Evolutionary conservation across 2,329 filamentous ascomycete genomes (phyloP).

Genomic region (Colletotrichum sp.): DNA sequence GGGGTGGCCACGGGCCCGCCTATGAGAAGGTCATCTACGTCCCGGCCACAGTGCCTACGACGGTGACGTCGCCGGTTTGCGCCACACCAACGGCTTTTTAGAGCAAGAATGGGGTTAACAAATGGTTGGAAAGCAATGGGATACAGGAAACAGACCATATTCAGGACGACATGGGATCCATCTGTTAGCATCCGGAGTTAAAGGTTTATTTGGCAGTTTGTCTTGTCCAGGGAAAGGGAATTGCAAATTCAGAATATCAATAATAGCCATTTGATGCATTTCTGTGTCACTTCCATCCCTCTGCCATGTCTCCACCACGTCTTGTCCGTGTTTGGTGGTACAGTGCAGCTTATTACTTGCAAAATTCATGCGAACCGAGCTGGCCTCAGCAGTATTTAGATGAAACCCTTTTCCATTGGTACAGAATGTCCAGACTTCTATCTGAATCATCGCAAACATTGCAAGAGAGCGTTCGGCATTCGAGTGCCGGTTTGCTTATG

Average conservation of each 20-base stretch:
- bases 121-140: neutral
- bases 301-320: neutral
- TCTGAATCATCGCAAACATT: neutral
- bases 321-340: neutral
- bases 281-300: neutral
- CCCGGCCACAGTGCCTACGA: neutral
- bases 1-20: neutral
- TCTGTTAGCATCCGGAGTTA: neutral
- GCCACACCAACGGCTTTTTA: neutral
- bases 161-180: neutral
- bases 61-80: neutral
- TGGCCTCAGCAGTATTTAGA: neutral
- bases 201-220: neutral
- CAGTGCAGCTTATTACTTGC: neutral
- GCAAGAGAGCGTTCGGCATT: neutral
- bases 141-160: neutral
- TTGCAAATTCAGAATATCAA: neutral
- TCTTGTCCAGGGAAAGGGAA: neutral
- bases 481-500: neutral
- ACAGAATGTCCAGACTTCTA: fast-evolving
- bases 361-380: too few relatives aligned
- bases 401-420: neutral
- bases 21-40: neutral
- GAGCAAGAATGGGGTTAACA: neutral
- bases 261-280: neutral